A percentile compares a stretch with the other conserved stretches of the same genome.
Evolutionary conservation across 345 rosid genomes (phyloP).

Genomic region (Laguncularia racemosa): DNA sequence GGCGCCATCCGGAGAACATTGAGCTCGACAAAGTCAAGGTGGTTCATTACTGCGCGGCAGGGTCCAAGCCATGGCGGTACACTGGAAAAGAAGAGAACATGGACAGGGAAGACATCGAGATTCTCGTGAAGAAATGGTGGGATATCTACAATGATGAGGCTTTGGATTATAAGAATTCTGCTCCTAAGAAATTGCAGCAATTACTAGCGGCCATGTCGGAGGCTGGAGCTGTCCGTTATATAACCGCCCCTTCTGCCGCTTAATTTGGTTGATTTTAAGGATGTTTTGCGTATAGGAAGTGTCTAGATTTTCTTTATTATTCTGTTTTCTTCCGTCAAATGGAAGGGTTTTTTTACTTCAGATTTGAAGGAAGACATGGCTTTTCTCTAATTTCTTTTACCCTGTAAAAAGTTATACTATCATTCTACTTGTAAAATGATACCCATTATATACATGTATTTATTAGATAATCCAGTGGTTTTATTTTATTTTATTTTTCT

Average conservation of each 20-base stretch:
- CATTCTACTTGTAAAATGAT: too few species aligned
- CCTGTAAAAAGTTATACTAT: too few species aligned
- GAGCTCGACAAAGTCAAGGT: slow-evolving; percentile 26
- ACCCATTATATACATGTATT: too few species aligned
- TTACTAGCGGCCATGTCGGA: slow-evolving; percentile 25
- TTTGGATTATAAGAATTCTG: slow-evolving; percentile 21
- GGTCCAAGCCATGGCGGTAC: slow-evolving; percentile 50
- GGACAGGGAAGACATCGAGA: slow-evolving; percentile 36
- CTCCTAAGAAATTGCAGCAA: slow-evolving; percentile 6
- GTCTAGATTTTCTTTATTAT: too few species aligned
- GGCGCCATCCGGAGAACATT: slow-evolving; percentile 45
- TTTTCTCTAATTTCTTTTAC: too few species aligned
- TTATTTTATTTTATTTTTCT: too few species aligned
- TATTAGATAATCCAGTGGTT: too few species aligned
- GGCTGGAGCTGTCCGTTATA: slow-evolving; percentile 18
- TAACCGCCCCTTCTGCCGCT: slow-evolving; percentile 39
- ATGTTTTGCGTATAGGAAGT: too few species aligned
- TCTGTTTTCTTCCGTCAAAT: too few species aligned
- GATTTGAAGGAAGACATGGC: too few species aligned
- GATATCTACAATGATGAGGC: slow-evolving; percentile 35
- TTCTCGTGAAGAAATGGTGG: slow-evolving; percentile 35
- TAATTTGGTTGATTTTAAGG: background rate
- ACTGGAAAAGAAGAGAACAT: slow-evolving; percentile 40
- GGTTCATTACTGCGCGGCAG: slow-evolving; percentile 38
- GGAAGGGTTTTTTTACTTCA: too few species aligned